A percentile compares a stretch with the other conserved stretches of the same genome.
phyloP scores from a whole-genome alignment of 2,329 filamentous ascomycete species.

The Diaporthe longicolla region DNA sequence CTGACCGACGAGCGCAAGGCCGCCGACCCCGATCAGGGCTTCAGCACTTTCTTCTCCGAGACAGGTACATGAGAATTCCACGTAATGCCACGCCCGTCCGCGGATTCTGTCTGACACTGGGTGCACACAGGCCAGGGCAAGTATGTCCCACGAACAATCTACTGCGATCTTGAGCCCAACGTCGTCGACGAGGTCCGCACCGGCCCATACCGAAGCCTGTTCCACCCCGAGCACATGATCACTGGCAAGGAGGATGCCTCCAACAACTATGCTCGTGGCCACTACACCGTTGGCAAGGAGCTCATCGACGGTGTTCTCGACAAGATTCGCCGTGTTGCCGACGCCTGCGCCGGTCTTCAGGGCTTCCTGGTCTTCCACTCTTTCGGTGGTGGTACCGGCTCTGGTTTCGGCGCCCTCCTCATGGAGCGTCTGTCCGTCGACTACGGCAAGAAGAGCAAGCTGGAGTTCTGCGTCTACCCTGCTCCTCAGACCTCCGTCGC shows the following conservation, averaged over 20 bases:
- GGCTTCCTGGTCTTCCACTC: constrained; percentile 99
- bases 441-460: constrained; percentile 99
- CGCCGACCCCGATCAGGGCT: constrained; percentile 93
- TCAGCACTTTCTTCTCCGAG: constrained; percentile 99
- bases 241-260: constrained; percentile 99
- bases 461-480: constrained; percentile 99
- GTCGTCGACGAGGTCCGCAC: constrained; percentile 99
- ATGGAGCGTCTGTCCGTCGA: constrained; percentile 99
- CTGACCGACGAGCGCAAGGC: constrained; percentile 98
- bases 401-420: constrained; percentile 96
- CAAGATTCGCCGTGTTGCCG: constrained; percentile 96
- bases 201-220: constrained; percentile 93
- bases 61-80: constrained; percentile 76
- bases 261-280: constrained; percentile 99
- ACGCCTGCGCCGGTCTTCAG: constrained; percentile 98
- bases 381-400: constrained; percentile 98
- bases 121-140: constrained; percentile 86
- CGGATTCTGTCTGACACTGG: constrained; percentile 3
- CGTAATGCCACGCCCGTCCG: constrained; percentile 5
- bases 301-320: constrained; percentile 98
- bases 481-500: constrained; percentile 97
- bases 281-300: constrained; percentile 99
- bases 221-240: constrained; percentile 99
- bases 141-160: constrained; percentile 98
- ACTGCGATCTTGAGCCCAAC: constrained; percentile 99